These are phyloP conservation scores for Cubamyces lactineus DNA, from an alignment of 768 basidiomycete genomes.

Conservation along the genomic window DNA sequence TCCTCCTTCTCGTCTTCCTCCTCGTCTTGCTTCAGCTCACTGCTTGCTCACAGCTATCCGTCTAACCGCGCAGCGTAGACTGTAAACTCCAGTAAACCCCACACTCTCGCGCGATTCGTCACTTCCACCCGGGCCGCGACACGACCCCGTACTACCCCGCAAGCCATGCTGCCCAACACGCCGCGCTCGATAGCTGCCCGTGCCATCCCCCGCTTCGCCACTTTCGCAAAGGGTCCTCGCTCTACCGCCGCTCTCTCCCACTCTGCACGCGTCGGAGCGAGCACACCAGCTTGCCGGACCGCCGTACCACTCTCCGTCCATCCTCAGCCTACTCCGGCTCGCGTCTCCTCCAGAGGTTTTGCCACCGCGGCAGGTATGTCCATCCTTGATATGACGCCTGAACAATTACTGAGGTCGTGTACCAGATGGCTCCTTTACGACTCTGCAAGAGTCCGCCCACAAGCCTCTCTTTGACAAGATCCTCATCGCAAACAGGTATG, in stretches of 20 bases:
- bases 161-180: slow-evolving; percentile 13
- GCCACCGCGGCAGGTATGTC: slow-evolving; percentile 18
- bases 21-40: not conserved
- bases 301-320: not conserved
- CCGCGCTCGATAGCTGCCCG: slow-evolving; percentile 12
- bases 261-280: not conserved
- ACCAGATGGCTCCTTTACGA: not conserved
- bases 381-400: not conserved
- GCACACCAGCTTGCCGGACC: not conserved
- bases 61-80: too few species aligned
- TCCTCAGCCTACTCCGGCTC: not conserved
- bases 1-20: not conserved
- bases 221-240: not conserved
- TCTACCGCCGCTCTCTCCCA: not conserved
- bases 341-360: not conserved
- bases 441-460: not conserved
- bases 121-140: not conserved
- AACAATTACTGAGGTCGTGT: not conserved
- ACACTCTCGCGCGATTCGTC: too few species aligned
- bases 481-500: slow-evolving; percentile 86
- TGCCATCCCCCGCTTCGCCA: not conserved
- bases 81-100: too few species aligned
- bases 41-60: not conserved
- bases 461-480: slow-evolving; percentile 86
- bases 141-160: not conserved